Base-by-base conservation (phyloP, 495 filamentous ascomycete species). In the Lophium mytilinum region DNA sequence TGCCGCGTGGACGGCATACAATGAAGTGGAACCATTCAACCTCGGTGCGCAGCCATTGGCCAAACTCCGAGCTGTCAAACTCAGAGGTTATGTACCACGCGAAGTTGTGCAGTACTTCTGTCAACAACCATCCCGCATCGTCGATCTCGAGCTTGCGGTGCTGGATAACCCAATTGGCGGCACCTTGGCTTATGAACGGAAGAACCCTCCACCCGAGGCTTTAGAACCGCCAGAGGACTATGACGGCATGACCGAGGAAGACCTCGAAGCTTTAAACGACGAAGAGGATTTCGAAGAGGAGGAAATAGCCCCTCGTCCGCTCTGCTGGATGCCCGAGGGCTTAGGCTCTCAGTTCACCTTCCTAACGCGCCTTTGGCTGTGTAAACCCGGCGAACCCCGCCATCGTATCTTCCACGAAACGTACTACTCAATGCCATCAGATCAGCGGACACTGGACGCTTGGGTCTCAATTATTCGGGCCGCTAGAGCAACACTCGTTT, bases 81-180 rank as follows among this genome's bases (percentile, higher is more conserved):
- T 56, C n/a, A 35, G 53, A 19, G 53, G 53, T 0, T 39, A 48
- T 50, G 33, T 56, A 8, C 53, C 53, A 15, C 9, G n/a, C 19
- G 45, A 48, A 21, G 49, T 56, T 34, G 42, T 56, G 1, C 53
- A 35, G 7, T 40, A 49, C 49, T 17, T 50, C 4, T 50, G 42
- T 30, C 40, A 50, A 36, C 45, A 21, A 15, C 41, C 42, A 4
- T 6, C 10, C 17, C 34, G 11, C 7, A 56, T 56, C 39, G 49
- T 43, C 9, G 43, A 37, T 17, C 45, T 56, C 7, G 12, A 56
- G 37, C 45, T 56, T 41, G 39, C 39, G 2, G 1, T 41, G 17
- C 39, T 41, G 11, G 39, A 41, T 17, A 17, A 12, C 17, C 39
- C 39, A 41, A 8, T 41, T 9, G 39, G 39, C 8, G 17, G 39